Conservation (phyloP, 2,329 filamentous ascomycete genomes). For the Penicillium sp. region DNA sequence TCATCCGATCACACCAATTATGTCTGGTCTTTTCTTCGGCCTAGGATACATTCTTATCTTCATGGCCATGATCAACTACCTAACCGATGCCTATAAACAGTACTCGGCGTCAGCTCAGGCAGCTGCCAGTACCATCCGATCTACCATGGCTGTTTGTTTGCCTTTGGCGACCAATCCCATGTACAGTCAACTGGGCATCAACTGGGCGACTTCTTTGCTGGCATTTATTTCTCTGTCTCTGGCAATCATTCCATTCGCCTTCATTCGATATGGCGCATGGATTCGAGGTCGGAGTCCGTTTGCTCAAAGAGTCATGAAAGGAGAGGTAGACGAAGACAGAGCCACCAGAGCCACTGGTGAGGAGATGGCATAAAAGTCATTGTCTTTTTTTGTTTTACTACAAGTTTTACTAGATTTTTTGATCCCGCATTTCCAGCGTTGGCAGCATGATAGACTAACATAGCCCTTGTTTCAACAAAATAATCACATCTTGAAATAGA, state of each 20-base stretch:
- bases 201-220: constrained; percentile 8
- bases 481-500: background rate
- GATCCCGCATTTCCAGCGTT: background rate
- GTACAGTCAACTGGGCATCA: constrained; percentile 1
- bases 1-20: constrained; percentile 50
- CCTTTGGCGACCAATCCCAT: constrained; percentile 3
- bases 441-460: background rate
- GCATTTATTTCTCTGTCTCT: constrained; percentile 23
- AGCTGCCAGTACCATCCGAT: constrained; percentile 4
- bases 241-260: constrained; percentile 24
- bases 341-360: too few species aligned
- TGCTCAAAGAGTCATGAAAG: constrained; percentile 9
- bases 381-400: background rate
- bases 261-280: constrained; percentile 24
- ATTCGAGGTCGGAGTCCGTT: constrained; percentile 15
- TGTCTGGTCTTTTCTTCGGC: constrained; percentile 58
- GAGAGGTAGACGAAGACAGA: constrained; percentile 10
- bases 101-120: constrained; percentile 8
- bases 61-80: constrained; percentile 4
- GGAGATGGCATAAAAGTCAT: background rate
- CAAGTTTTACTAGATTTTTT: background rate
- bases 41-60: constrained; percentile 2
- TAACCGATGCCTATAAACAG: constrained; percentile 7
- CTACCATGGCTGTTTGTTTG: constrained; percentile 4
- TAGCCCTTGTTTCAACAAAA: background rate